Base-by-base conservation (phyloP, 495 filamentous ascomycete genomes). In the Bacidia rubella region DNA sequence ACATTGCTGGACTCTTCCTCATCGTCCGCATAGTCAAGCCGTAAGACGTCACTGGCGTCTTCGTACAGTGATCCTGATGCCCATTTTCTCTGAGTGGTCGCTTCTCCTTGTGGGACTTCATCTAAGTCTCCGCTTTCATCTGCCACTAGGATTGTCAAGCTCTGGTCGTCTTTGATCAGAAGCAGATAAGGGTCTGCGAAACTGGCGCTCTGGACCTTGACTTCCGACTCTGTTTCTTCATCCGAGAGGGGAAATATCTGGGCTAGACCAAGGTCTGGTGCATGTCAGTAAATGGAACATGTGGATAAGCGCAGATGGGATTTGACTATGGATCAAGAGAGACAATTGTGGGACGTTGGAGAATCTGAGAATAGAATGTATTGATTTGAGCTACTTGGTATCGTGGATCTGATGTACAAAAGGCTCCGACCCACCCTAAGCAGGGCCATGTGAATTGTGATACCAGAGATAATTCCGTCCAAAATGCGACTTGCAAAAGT, bases 181-280 rank as follows among this genome's bases (percentile, higher is more conserved):
- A 94, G 70, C n/a, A 99, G 61, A 62, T 85, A 96, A 4, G 89
- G 88, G 61, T 96, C 92, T 11, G 75, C 73, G 58, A 97, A 86
- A 64, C 85, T 92, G n/a, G 84, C 83, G 60, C 76, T 85, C 39
- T 87, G 68, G 23, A 90, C 82, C 35, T 79, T 73, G 3, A 86
- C 80, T 56, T 82, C 81, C 11, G 75, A 76, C 19, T 81, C 88
- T 0, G 79, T 87, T 44, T 86, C 85, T 58, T 95, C 92, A 56
- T 97, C 90, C 51, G 79, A 76, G 70, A 96, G 81, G 1, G 88
- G 87, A 51, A 95, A 76, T 26, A 97, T 96, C 62, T 97, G 90
- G 42, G 80, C 75, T 32, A 99, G 73, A 10, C 82, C 82, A 44
- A 97, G 71, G 62, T 95, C 87, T 90, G 59, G n/a, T 53, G 20